These are phyloP conservation scores for Xylaria sp. DNA, from an alignment of 2,329 filamentous ascomycete species.

Conservation along the genomic window DNA sequence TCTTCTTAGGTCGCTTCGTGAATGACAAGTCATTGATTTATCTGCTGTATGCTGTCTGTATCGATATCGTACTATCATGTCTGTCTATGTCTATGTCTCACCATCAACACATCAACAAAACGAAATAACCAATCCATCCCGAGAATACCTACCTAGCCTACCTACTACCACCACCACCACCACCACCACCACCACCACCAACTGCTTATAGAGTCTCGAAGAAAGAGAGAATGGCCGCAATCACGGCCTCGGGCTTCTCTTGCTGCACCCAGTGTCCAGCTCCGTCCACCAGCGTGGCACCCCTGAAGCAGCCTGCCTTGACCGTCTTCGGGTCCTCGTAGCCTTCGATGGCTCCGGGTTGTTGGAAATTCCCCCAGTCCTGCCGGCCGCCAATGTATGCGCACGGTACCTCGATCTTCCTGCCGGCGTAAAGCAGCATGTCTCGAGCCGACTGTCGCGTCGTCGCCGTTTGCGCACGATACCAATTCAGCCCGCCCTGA, in stretches of 20 bases:
- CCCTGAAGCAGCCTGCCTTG: conserved; percentile 58
- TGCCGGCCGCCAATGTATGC: conserved; percentile 68
- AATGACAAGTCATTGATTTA: no score
- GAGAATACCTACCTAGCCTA: no score
- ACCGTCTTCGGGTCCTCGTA: conserved; percentile 61
- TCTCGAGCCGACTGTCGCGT: conserved; percentile 57
- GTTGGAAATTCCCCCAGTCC: conserved; percentile 76
- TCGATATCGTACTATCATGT: background rate
- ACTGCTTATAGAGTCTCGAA: conserved; percentile 38
- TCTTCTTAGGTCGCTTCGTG: background rate
- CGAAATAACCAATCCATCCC: no score
- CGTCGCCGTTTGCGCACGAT: conserved; percentile 66
- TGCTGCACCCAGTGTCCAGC: conserved; percentile 78
- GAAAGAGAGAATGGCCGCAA: conserved; percentile 40
- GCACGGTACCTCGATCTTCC: conserved; percentile 68
- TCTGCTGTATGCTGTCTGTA: no score
- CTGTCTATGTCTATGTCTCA: no score
- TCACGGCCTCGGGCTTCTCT: conserved; percentile 67
- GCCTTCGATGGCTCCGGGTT: conserved; percentile 69
- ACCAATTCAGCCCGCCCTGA: conserved; percentile 74
- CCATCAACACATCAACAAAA: background rate
- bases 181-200: no score
- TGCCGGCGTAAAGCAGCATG: conserved; percentile 67
- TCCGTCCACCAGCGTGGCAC: conserved; percentile 62
- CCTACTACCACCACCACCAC: no score